A percentile compares a stretch with the other conserved stretches of the same genome.
Conservation (phyloP, 495 filamentous ascomycete species). For the Terfezia claveryi region DNA sequence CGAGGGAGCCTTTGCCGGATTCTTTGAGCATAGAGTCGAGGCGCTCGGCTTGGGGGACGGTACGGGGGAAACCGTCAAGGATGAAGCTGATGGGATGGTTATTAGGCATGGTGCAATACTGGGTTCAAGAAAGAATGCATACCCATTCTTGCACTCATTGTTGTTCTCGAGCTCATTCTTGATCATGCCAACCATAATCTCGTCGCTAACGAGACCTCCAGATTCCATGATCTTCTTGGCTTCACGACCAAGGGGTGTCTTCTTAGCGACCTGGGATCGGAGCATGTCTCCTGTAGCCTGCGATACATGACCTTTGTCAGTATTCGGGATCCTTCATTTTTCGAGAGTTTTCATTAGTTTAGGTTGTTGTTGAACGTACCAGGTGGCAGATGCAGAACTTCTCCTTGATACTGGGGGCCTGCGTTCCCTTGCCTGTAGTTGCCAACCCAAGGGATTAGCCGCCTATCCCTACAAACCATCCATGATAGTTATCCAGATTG, state of each 20-base stretch:
- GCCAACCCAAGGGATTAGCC: slow-evolving; percentile 4
- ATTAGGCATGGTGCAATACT: background rate
- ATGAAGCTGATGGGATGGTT: slow-evolving; percentile 50
- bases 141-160: slow-evolving; percentile 90
- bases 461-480: slow-evolving; percentile 12
- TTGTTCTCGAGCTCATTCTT: slow-evolving; percentile 88
- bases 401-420: slow-evolving; percentile 93
- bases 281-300: slow-evolving; percentile 99
- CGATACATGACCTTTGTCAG: background rate
- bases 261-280: slow-evolving; percentile 92
- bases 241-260: slow-evolving; percentile 81
- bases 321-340: background rate
- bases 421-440: slow-evolving; percentile 81
- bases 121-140: slow-evolving; percentile 18
- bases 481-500: background rate
- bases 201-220: slow-evolving; percentile 90
- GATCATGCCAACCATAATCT: slow-evolving; percentile 99
- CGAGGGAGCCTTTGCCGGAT: slow-evolving; percentile 30
- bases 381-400: slow-evolving; percentile 92
- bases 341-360: too few species aligned
- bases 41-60: slow-evolving; percentile 80
- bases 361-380: slow-evolving; percentile 30
- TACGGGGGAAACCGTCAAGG: slow-evolving; percentile 93
- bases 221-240: slow-evolving; percentile 99
- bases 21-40: slow-evolving; percentile 84